phyloP scores from a whole-genome alignment of 306 rosid species.

The Oxytropis ochrocephala region DNA sequence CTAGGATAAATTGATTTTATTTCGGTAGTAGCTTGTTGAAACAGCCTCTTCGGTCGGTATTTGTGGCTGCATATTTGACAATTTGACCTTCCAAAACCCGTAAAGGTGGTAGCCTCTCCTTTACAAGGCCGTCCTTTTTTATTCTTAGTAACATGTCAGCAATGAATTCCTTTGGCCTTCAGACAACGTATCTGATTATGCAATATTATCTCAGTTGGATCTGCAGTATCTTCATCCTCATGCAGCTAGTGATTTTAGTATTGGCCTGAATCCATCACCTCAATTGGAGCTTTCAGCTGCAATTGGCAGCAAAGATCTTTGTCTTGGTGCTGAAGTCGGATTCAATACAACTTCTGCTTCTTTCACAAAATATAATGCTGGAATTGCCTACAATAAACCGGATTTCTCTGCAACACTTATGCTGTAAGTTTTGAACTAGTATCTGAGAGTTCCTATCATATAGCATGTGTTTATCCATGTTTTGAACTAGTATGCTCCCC shows the following conservation, averaged over 20 bases:
- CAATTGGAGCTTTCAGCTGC: conserved; percentile 74
- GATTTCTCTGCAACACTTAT: conserved; percentile 71
- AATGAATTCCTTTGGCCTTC: not conserved
- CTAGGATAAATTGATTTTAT: not conserved
- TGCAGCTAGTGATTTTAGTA: conserved; percentile 80
- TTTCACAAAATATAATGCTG: conserved; percentile 78
- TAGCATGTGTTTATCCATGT: too few species aligned
- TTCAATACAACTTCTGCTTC: conserved; percentile 86
- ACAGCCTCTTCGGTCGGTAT: not conserved
- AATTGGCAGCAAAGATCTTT: conserved; percentile 71
- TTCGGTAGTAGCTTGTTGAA: not conserved
- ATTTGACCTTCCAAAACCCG: not conserved
- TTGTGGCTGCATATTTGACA: not conserved
- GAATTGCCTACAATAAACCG: conserved; percentile 70
- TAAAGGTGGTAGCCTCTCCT: not conserved
- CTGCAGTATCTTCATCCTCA: conserved; percentile 85
- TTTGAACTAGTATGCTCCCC: conserved; percentile 10
- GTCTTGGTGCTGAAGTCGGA: conserved; percentile 86
- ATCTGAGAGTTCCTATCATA: too few species aligned
- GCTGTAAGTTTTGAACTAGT: conserved; percentile 46
- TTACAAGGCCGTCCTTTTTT: not conserved
- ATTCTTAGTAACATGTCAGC: not conserved
- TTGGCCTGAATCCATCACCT: conserved; percentile 82
- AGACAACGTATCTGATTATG: conserved; percentile 14
- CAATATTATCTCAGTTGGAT: conserved; percentile 56